phyloP scores from a whole-genome alignment of 192 early-diverging fungal species.

The Coemansia sp. region DNA sequence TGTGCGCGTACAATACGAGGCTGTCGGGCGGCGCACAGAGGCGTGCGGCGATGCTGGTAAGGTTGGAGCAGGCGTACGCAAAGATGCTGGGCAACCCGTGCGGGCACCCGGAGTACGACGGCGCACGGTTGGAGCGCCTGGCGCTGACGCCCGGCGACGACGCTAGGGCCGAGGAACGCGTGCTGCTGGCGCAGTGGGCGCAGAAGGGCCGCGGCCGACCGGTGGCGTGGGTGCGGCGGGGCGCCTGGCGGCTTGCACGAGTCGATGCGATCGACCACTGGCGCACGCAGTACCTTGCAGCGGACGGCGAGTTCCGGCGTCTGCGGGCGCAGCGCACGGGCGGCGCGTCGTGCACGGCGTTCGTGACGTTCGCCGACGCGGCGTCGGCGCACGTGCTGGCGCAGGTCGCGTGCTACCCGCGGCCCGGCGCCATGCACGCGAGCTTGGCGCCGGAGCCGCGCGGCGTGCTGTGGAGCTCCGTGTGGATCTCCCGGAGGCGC shows the following conservation, averaged over 20 bases:
- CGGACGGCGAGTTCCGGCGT: constrained; percentile 57
- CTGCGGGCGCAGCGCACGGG: constrained; percentile 23
- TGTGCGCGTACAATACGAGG: constrained; percentile 57
- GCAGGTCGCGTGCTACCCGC: constrained; percentile 63
- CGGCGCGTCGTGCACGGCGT: constrained; percentile 58
- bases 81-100: constrained; percentile 71
- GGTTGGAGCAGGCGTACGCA: constrained; percentile 58
- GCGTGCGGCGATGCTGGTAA: constrained; percentile 54
- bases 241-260: constrained; percentile 6
- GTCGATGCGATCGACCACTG: constrained; percentile 69
- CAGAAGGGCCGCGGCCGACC: not conserved
- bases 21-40: constrained; percentile 58
- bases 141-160: constrained; percentile 16
- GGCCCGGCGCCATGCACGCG: constrained; percentile 63
- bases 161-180: constrained; percentile 24
- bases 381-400: constrained; percentile 65
- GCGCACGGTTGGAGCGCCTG: constrained; percentile 27
- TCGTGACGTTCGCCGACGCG: constrained; percentile 77
- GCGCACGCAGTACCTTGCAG: constrained; percentile 53
- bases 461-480: constrained; percentile 73
- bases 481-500: constrained; percentile 60
- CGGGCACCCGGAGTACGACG: constrained; percentile 60
- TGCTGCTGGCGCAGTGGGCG: constrained; percentile 33
- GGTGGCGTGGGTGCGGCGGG: not conserved
- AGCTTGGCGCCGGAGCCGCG: constrained; percentile 70